These are phyloP conservation scores for Sophora flavescens DNA, from an alignment of 306 rosid genomes.

Conservation along the genomic window DNA sequence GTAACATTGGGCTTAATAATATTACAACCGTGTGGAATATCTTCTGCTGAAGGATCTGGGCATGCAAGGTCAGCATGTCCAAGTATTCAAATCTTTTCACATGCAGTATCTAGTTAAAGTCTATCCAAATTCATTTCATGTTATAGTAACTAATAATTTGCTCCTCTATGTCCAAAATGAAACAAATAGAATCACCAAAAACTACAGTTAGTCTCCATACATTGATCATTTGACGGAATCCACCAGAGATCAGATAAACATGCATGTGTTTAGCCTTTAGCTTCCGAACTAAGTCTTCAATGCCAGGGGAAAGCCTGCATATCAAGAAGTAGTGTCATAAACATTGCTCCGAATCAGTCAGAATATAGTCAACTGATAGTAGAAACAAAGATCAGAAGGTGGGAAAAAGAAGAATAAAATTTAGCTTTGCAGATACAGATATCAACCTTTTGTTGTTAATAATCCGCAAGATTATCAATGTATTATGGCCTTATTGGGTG, in stretches of 20 bases:
- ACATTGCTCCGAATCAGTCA: conserved; percentile 16
- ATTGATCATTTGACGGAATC: conserved; percentile 95
- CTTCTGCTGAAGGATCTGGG: neutral
- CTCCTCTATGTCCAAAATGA: conserved; percentile 18
- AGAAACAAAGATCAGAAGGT: conserved; percentile 14
- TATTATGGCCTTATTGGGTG: no score
- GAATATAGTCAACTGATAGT: conserved; percentile 24
- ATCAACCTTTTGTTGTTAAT: neutral
- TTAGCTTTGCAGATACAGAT: conserved; percentile 4
- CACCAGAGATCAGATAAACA: conserved; percentile 91
- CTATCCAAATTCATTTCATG: conserved; percentile 12
- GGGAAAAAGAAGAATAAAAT: conserved; percentile 18
- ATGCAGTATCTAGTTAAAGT: neutral
- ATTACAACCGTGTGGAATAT: conserved; percentile 1
- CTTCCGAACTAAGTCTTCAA: conserved; percentile 74
- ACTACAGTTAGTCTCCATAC: conserved; percentile 56
- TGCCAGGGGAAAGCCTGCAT: conserved; percentile 92
- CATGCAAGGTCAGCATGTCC: conserved; percentile 11
- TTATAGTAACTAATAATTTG: conserved; percentile 17
- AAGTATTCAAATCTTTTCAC: conserved; percentile 20
- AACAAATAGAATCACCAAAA: conserved; percentile 30
- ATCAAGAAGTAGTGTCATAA: conserved; percentile 38
- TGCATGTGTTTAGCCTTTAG: conserved; percentile 64
- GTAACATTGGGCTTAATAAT: neutral
- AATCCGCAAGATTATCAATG: neutral